These are phyloP conservation scores for Haberlea rhodopensis DNA, from an alignment of 257 asterid genomes.

Conservation along the genomic window DNA sequence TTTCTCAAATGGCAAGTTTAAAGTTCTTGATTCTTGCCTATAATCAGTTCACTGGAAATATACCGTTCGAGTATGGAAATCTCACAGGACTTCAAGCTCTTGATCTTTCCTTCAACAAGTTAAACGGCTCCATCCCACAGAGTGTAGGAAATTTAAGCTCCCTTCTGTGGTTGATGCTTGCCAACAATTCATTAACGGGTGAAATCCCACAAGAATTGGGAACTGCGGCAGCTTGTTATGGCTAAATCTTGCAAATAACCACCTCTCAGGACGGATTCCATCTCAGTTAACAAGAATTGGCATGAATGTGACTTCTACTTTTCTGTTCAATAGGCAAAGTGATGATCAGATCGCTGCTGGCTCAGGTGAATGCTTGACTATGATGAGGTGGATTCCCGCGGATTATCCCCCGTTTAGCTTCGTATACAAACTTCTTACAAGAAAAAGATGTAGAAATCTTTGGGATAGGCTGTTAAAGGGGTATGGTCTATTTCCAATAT, in stretches of 20 bases:
- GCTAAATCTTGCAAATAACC: slow-evolving; percentile 46
- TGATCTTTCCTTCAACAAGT: slow-evolving; percentile 48
- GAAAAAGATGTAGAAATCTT: slow-evolving; percentile 29
- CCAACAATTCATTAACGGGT: slow-evolving; percentile 36
- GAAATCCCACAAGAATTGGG: slow-evolving; percentile 48
- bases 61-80: slow-evolving; percentile 48
- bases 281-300: slow-evolving; percentile 37
- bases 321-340: slow-evolving; percentile 28
- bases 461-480: slow-evolving; percentile 41
- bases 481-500: slow-evolving; percentile 34
- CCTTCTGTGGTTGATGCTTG: slow-evolving; percentile 43
- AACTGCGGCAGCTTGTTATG: slow-evolving; percentile 48
- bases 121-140: slow-evolving; percentile 38
- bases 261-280: slow-evolving; percentile 41
- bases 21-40: slow-evolving; percentile 42
- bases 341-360: slow-evolving; percentile 28
- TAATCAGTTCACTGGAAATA: slow-evolving; percentile 44
- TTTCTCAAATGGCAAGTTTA: slow-evolving; percentile 39
- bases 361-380: slow-evolving; percentile 36
- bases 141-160: slow-evolving; percentile 38
- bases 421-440: slow-evolving; percentile 30
- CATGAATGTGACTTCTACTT: slow-evolving; percentile 33
- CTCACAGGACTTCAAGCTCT: slow-evolving; percentile 42
- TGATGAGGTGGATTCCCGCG: slow-evolving; percentile 48
- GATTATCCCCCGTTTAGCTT: slow-evolving; percentile 35